Percentiles rank a stretch among this genome's conserved stretches.
These are phyloP conservation scores for Phaffomyces thermotolerans DNA, from an alignment of 805 yeast species.

Conservation along the genomic window DNA sequence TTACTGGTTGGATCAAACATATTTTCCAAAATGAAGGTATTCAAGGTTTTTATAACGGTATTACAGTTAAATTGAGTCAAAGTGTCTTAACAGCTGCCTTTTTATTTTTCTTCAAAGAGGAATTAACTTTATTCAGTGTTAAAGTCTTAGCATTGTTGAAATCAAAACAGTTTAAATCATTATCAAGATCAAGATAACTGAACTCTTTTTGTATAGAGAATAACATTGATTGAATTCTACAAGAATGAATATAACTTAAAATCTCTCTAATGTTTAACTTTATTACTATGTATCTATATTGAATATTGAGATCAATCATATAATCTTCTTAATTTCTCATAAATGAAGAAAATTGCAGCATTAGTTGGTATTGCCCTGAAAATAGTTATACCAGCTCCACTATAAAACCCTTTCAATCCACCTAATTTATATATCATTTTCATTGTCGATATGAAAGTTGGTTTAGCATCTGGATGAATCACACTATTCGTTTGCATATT, in stretches of 20 bases:
- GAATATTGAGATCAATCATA: conserved; percentile 7
- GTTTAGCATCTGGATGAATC: conserved; percentile 20
- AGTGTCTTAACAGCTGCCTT: conserved; percentile 86
- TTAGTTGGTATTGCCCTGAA: conserved; percentile 83
- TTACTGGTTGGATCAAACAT: conserved; percentile 45
- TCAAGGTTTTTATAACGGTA: conserved; percentile 73
- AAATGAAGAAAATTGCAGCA: conserved; percentile 76
- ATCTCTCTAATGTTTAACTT: too few relatives aligned
- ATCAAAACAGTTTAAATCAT: background rate
- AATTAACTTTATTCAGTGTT: conserved; percentile 56
- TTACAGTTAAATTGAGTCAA: conserved; percentile 72
- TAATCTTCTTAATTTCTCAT: conserved; percentile 51
- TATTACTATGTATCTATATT: too few relatives aligned
- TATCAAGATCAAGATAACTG: background rate
- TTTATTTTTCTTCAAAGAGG: conserved; percentile 85
- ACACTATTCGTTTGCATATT: conserved; percentile 64
- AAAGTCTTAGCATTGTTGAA: conserved; percentile 40
- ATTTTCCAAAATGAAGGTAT: conserved; percentile 68
- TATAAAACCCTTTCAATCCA: conserved; percentile 69
- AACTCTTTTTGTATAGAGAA: too few relatives aligned
- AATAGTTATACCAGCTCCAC: conserved; percentile 80
- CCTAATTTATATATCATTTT: conserved; percentile 36
- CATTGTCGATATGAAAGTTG: conserved; percentile 32
- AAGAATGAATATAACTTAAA: too few relatives aligned
- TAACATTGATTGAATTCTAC: too few relatives aligned